phyloP scores from a whole-genome alignment of 306 rosid species.

The Casuarina glauca region DNA sequence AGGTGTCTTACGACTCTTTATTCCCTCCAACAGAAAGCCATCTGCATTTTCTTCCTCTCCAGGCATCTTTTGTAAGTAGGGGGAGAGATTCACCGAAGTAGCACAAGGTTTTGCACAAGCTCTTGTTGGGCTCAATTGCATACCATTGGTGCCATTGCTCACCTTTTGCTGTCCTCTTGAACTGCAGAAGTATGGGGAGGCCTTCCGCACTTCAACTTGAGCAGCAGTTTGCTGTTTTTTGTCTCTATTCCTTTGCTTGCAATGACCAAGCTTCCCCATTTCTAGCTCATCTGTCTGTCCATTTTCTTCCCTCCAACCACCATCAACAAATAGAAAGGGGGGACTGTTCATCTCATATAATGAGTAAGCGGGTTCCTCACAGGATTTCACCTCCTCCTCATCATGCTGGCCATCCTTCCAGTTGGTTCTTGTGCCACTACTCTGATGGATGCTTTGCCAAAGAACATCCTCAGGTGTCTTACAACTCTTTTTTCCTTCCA shows the following conservation, averaged over 20 bases:
- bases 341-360: no score
- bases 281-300: not conserved
- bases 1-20: no score
- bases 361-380: no score
- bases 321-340: no score
- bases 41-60: not conserved
- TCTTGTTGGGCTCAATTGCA: not conserved
- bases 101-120: constrained; percentile 13
- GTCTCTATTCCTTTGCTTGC: not conserved
- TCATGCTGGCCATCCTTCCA: no score
- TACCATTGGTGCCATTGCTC: no score
- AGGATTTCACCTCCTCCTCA: no score
- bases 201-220: not conserved
- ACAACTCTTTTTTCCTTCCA: no score
- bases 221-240: not conserved
- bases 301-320: not conserved
- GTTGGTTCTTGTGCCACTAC: no score
- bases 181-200: constrained; percentile 23
- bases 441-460: no score
- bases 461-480: no score
- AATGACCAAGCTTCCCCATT: not conserved
- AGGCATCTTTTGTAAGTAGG: constrained; percentile 28
- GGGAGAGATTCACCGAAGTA: constrained; percentile 26
- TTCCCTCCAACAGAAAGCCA: no score
- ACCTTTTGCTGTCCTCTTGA: constrained; percentile 6